Evolutionary conservation across 176 grass and related monocot species (phyloP).

Genomic region (Zoysia japonica): DNA sequence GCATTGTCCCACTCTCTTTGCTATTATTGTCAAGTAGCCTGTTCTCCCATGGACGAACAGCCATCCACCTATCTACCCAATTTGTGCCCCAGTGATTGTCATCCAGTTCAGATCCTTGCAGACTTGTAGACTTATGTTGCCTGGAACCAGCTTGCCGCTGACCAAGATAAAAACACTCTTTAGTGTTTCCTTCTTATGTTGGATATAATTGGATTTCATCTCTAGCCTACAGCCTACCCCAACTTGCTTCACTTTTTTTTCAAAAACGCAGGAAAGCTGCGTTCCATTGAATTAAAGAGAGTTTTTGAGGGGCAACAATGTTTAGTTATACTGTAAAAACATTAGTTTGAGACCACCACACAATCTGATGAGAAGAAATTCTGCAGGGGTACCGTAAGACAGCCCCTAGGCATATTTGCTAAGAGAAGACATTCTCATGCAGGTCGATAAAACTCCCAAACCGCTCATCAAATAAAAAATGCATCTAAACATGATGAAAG

Average conservation of each 20-base stretch:
- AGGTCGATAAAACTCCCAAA: too few relatives aligned
- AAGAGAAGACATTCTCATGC: too few relatives aligned
- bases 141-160: constrained; percentile 91
- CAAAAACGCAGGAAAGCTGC: too few relatives aligned
- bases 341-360: constrained; percentile 16
- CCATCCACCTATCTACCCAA: constrained; percentile 99
- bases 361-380: neutral
- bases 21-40: constrained; percentile 69
- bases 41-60: constrained; percentile 95
- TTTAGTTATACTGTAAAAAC: constrained; percentile 14
- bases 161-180: constrained; percentile 37
- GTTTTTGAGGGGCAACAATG: neutral
- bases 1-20: constrained; percentile 53
- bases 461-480: neutral
- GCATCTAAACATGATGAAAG: constrained; percentile 15
- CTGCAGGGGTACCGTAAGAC: too few relatives aligned
- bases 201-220: neutral
- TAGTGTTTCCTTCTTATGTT: neutral
- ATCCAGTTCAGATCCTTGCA: constrained; percentile 56
- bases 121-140: constrained; percentile 47
- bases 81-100: constrained; percentile 91
- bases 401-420: too few relatives aligned
- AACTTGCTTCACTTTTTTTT: neutral
- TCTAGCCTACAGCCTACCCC: neutral
- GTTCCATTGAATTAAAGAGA: too few relatives aligned